phyloP scores from a whole-genome alignment of 1,284 basidiomycete species.

The Lentinus polychrous region DNA sequence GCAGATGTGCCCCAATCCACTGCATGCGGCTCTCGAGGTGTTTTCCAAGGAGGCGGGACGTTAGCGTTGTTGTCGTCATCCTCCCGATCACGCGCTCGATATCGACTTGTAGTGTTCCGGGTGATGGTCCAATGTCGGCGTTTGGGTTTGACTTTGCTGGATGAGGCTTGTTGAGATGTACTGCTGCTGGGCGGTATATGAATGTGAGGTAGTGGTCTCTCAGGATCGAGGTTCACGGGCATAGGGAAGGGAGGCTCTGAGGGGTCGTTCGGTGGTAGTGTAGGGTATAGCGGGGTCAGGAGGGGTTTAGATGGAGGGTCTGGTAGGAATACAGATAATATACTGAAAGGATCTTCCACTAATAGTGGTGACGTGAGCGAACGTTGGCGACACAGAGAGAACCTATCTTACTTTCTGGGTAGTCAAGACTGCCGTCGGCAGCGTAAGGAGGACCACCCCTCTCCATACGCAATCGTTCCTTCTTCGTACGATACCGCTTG shows the following conservation, averaged over 20 bases:
- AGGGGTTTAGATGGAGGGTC: conserved; percentile 47
- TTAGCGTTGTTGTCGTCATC: conserved; percentile 31
- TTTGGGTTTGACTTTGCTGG: conserved; percentile 13
- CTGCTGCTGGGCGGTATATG: neutral
- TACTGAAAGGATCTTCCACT: conserved; percentile 76
- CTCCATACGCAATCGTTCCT: conserved; percentile 66
- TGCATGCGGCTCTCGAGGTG: conserved; percentile 42
- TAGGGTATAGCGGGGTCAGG: conserved; percentile 49
- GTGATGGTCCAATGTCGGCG: conserved; percentile 36
- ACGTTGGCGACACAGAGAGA: conserved; percentile 7
- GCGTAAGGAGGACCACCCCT: conserved; percentile 61
- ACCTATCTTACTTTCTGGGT: conserved; percentile 47
- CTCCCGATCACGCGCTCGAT: conserved; percentile 46
- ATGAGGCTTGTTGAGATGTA: conserved; percentile 1
- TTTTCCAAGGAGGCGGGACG: conserved; percentile 32
- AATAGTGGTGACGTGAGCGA: conserved; percentile 11
- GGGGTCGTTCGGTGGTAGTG: conserved; percentile 21
- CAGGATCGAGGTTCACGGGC: conserved; percentile 24
- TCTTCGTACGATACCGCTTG: conserved; percentile 72
- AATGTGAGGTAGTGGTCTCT: conserved; percentile 12
- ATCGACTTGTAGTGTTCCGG: conserved; percentile 33
- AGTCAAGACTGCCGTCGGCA: conserved; percentile 69
- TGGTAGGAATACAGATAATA: conserved; percentile 56
- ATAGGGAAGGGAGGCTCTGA: conserved; percentile 19
- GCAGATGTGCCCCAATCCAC: conserved; percentile 60